Evolutionary conservation across 179 eudicot genomes (phyloP), one percentile per base, ranked within the genome.

Genomic region (Heliamphora pulchella): DNA sequence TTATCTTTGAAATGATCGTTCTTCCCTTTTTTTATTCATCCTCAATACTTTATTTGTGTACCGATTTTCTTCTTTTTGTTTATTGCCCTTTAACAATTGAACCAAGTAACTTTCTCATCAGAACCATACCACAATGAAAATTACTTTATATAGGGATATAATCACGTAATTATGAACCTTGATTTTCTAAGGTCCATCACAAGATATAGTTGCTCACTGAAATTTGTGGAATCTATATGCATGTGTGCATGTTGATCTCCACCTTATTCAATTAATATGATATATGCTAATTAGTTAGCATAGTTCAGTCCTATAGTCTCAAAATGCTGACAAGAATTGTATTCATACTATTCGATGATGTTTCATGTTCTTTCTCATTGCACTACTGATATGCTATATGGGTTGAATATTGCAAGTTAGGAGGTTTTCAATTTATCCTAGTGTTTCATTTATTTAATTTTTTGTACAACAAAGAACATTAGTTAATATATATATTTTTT

Each of bases 121-220:
- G 41, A 66, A 78, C 54, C 75, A 69, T 47, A 43, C 69, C 53
- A 57, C 20, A 55, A 31, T 31, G 9, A n/a, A 55, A 69, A 68
- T 44, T 54, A 41, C 75, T 68, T 79, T 69, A 43, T 69, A 20
- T 69, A 57, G 47, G 74, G 71, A 47, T 71, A 53, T 77, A 62
- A 17, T 69, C 72, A 44, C 41, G 76, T 74, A 44, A 81, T 84
- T 80, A 84, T 80, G 78, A 71, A 77, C 59, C 44, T 77, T 84
- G 65, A 82, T 84, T 72, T 47, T 75, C 78, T 62, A 70, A 14
- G 62, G 62, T 76, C 51, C 70, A 81, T 75, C 20, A 74, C 57
- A 57, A 71, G 78, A 80, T 80, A 84, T 83, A 72, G 80, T 81
- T 75, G 63, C 55, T 71, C 70, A 15, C 20, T 58, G 77, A 80